Evolutionary conservation across 768 basidiomycete genomes (phyloP).

Genomic region (Stropharia rugosoannulata): DNA sequence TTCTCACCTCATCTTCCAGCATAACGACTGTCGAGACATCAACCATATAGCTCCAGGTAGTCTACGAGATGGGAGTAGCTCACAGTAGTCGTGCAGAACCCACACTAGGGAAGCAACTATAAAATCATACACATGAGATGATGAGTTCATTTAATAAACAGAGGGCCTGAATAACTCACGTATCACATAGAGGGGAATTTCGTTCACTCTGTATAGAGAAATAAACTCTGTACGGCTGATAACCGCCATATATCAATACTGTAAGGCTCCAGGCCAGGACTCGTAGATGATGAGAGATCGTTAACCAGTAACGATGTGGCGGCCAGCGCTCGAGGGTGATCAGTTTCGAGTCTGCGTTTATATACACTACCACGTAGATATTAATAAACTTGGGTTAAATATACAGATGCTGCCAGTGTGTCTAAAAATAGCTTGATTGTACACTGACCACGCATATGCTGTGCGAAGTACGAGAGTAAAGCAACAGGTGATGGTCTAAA

Average conservation of each 20-base stretch:
- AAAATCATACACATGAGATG: background rate
- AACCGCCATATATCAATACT: background rate
- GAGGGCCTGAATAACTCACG: conserved; percentile 13
- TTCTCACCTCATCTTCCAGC: conserved; percentile 25
- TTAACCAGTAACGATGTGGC: conserved; percentile 4
- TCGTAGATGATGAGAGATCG: background rate
- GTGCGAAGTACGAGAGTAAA: no score
- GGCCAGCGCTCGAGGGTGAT: conserved; percentile 6
- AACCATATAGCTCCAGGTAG: background rate
- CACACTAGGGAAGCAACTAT: conserved; percentile 22
- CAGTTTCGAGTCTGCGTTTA: background rate
- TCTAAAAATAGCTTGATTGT: no score
- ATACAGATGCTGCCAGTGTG: no score
- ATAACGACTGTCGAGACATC: conserved; percentile 15
- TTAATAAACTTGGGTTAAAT: background rate
- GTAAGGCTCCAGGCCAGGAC: background rate
- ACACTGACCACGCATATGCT: no score
- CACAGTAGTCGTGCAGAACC: conserved; percentile 26
- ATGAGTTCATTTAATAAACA: background rate
- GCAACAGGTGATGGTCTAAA: no score
- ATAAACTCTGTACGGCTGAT: conserved; percentile 7
- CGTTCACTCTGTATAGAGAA: conserved; percentile 13
- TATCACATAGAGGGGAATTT: conserved; percentile 21
- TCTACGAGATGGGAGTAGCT: background rate
- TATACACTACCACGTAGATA: background rate